These are phyloP conservation scores for Monosporascus sp. DNA, from an alignment of 2,329 filamentous ascomycete species.

Conservation along the genomic window DNA sequence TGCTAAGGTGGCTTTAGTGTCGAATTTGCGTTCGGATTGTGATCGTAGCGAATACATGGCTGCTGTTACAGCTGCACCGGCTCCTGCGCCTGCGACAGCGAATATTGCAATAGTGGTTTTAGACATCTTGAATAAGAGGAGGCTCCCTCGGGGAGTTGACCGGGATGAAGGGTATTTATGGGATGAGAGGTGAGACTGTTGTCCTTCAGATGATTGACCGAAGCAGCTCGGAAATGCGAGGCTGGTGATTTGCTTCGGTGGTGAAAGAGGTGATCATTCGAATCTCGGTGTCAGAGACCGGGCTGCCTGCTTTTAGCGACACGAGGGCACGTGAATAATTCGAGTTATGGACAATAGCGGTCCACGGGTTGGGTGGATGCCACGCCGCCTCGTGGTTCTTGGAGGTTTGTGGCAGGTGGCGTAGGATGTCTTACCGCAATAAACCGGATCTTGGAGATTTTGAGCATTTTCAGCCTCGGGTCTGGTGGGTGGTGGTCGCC, in stretches of 20 bases:
- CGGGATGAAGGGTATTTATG: conserved; percentile 15
- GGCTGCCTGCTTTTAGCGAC: not conserved
- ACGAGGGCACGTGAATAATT: not conserved
- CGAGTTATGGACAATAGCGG: not conserved
- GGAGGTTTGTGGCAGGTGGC: not conserved
- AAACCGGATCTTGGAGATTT: not conserved
- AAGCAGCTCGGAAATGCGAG: not conserved
- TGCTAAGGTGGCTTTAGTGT: conserved; percentile 36
- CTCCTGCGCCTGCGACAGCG: conserved; percentile 69
- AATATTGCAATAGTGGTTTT: conserved; percentile 72
- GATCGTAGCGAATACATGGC: conserved; percentile 58
- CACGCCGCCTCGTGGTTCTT: not conserved
- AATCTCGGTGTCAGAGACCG: not conserved
- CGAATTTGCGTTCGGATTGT: conserved; percentile 26
- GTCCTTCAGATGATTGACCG: not conserved
- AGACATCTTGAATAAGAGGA: conserved; percentile 54
- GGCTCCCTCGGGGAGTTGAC: conserved; percentile 7
- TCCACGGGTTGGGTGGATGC: not conserved
- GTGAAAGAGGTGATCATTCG: not conserved
- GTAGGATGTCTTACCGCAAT: not conserved
- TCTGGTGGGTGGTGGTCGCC: not conserved
- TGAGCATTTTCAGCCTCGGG: not conserved
- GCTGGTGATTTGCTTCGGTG: conserved; percentile 2
- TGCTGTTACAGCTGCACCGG: conserved; percentile 69
- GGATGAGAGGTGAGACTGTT: not conserved